Evolutionary conservation across 2,329 filamentous ascomycete species (phyloP), one percentile per base, ranked within the genome.

Genomic region (Nemania bipapillata): DNA sequence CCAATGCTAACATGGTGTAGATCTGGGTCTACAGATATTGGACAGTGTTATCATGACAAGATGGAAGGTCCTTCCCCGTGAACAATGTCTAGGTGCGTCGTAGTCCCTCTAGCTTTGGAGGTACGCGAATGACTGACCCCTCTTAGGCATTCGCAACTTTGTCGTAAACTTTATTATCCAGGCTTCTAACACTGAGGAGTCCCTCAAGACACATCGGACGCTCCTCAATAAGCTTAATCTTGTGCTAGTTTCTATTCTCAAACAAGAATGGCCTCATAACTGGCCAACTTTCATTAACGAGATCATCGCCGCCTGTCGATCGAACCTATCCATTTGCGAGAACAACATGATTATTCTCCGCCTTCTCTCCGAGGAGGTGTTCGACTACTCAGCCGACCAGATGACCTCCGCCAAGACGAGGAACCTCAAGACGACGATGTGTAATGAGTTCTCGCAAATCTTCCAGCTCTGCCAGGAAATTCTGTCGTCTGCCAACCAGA

Each of bases 251-350:
- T 97, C 94, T 66, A 95, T 99, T 72, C 86, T 99, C 78, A 99
- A 99, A 86, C 96, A 99, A 83, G 96, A 99, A 83, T 99, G 96
- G 96, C 96, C 96, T 65, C 95, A 98, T 83, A 97, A 99, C 86
- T 99, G 96, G 96, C 96, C 96, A 11, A 97, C 94, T 22, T 99
- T 99, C 82, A 98, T 99, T 87, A 98, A 98, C 85, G 96, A 99
- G 85, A 99, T 99, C 81, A 94, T 99, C 76, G 92, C 93, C 24
- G 95, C 96, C 64, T 98, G 94, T 83, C 94, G 97, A 80, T 95
- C 93, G 74, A 97, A 92, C 81, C 86, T 99, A 62, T 96, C 95
- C 42, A 96, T 99, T 76, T 99, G 96, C 87, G 96, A 99, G 84
- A 99, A 99, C 85, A 99, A 99, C 86, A 99, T 99, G 96, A 94